phyloP scores from a whole-genome alignment of 306 rosid genomes.

The Benincasa hispida region DNA sequence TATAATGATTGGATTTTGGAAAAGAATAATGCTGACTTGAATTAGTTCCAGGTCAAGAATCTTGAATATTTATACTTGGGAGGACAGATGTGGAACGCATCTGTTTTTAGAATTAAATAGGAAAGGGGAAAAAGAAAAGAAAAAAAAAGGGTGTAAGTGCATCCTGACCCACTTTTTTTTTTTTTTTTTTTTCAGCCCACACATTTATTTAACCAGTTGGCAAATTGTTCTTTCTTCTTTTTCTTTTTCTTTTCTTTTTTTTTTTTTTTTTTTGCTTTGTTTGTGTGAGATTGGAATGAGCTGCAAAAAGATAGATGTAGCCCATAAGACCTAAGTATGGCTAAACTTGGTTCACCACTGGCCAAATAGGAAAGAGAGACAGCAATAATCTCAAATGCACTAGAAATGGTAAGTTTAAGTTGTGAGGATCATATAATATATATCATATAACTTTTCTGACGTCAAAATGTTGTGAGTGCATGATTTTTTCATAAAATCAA shows the following conservation, averaged over 20 bases:
- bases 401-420: neutral
- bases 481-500: neutral
- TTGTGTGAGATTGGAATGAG: too few species aligned
- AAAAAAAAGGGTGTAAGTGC: too few species aligned
- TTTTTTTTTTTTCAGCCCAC: too few species aligned
- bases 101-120: neutral
- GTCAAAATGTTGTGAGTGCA: neutral
- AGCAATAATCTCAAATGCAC: neutral
- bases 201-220: too few species aligned
- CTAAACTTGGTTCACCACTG: neutral
- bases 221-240: too few species aligned
- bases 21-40: neutral
- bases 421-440: neutral
- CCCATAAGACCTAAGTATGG: too few species aligned
- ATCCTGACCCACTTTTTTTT: too few species aligned
- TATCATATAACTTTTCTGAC: neutral
- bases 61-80: neutral
- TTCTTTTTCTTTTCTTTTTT: too few species aligned
- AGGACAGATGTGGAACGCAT: neutral
- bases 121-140: neutral
- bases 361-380: neutral
- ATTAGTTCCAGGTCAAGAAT: neutral
- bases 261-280: too few species aligned
- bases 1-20: neutral
- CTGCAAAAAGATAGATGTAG: too few species aligned